Base-by-base conservation (phyloP, 2,329 filamentous ascomycete genomes). In the Nigrospora sphaerica region DNA sequence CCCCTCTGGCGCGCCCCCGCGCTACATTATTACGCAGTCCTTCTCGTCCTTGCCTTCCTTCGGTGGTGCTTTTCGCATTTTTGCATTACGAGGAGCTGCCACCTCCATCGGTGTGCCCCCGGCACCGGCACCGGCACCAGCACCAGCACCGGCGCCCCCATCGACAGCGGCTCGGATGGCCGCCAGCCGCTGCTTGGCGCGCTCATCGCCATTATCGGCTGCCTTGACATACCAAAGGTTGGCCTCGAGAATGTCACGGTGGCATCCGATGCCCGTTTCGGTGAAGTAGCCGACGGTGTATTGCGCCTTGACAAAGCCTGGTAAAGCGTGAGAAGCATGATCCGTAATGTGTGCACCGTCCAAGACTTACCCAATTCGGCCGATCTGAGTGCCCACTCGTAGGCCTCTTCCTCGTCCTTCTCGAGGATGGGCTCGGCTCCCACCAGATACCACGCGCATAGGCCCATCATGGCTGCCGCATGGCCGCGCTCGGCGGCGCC, bases 171-270 rank as follows among this genome's bases (percentile, higher is more conserved):
- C 86, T 50, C 86, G 81, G 50, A 98, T 98, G 36, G 90, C 88
- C 17, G 86, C 82, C 45, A 98, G 75, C 23, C 93, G 81, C 59
- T 93, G 86, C 64, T 86, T 92, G 43, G 93, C 93, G 48, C 90
- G 81, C 57, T 93, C 88, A 59, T 97, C 91, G 40, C 92, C 93
- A 42, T 88, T 81, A 55, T 95, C 92, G 14, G 93, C 92, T 6
- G 93, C 93, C 66, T 88, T 88, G 55, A 98, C 92, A 63, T 98
- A 98, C 92, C 91, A 97, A 32, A 95, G 88, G 60, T 98, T 98
- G 55, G 93, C 92, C 65, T 96, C 91, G 38, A 98, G 78, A n/a
- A 92, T 83, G 63, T 98, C 93, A 42, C 89, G 83, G 34, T 90
- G 86, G 64, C 90, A 96, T 42, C 93, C 93, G 57, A 98, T 96